Base-by-base conservation (phyloP, 805 yeast genomes). In the Metschnikowia orientalis region DNA sequence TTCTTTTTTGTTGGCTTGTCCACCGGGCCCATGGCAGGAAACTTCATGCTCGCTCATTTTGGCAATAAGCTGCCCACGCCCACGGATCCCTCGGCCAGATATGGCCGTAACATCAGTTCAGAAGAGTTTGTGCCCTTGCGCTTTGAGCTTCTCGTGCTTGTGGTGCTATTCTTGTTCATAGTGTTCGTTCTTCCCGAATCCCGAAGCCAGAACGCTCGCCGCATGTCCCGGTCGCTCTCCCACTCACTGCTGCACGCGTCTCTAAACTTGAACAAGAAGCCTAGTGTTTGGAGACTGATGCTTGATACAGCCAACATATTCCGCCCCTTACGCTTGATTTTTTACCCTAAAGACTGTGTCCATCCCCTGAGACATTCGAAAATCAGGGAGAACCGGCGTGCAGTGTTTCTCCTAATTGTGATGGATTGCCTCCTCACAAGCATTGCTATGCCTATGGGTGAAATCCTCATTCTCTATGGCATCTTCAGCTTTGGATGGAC, bases 11-110 rank as follows among this genome's bases (percentile, higher is more conserved):
- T 70, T 3, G 83, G 88, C 0, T 48, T 77, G 43, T 80, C 81
- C 1, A 8, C 71, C 6, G 92, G 90, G 1, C 92, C 94, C 0
- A 40, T 79, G 23, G 33, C 71, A 1, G 79, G 85, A 5, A 46
- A 46, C 19, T 28, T 45, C 18, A 32, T 46, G 16, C 37, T 45
- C 8, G 31, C 43, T 6, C 14, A 22, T 8, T 34, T 23, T 29
- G 21, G 20, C 18, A 19, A 12, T 9, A 8, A 4, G 13, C 33
- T 23, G 15, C 15, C 20, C 8, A 13, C 31, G 3, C 33, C 27
- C 4, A 13, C 35, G 4, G 26, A 20, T 6, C 30, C 35, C 2
- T 27, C 14, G 4, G 27, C 30, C 8, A 34, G 13, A 5, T 37
- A 37, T 18, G 46, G 42, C 4, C 36, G 38, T 8, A 32, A 34